phyloP scores from a whole-genome alignment of 768 basidiomycete species.

The Russula sp. region DNA sequence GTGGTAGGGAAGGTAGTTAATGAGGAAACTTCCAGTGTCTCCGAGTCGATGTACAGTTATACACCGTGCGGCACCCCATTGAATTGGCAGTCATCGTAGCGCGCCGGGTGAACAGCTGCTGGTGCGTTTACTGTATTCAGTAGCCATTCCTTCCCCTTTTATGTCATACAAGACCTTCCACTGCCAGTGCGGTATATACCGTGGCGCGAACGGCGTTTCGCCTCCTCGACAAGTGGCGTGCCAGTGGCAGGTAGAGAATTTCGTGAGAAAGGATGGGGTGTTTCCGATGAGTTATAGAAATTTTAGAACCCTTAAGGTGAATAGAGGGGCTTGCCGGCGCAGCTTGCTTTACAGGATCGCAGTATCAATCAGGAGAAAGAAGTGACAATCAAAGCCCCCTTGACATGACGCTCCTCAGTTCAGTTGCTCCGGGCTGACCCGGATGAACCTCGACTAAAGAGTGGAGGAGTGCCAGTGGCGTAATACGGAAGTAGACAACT shows the following conservation, averaged over 20 bases:
- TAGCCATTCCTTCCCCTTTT: slow-evolving; percentile 2
- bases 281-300: background rate
- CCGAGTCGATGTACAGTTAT: background rate
- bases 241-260: slow-evolving; percentile 20
- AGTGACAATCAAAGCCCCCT: background rate
- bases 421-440: slow-evolving; percentile 2
- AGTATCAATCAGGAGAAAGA: background rate
- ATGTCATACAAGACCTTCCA: slow-evolving; percentile 4
- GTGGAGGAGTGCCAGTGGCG: slow-evolving; percentile 5
- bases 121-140: background rate
- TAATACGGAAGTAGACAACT: background rate
- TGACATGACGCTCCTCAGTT: slow-evolving; percentile 7
- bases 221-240: slow-evolving; percentile 16
- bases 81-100: slow-evolving; percentile 8
- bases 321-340: slow-evolving; percentile 7
- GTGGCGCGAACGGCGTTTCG: slow-evolving; percentile 23
- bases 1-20: background rate
- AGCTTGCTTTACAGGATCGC: background rate
- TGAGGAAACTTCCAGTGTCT: slow-evolving; percentile 5
- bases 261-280: slow-evolving; percentile 19
- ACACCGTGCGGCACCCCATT: slow-evolving; percentile 4
- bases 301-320: slow-evolving; percentile 6
- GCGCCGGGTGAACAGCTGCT: slow-evolving; percentile 1
- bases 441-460: slow-evolving; percentile 10
- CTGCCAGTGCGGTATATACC: slow-evolving; percentile 2